These are phyloP conservation scores for Platanus orientalis DNA, from an alignment of 164 flowering plant species.

Conservation along the genomic window DNA sequence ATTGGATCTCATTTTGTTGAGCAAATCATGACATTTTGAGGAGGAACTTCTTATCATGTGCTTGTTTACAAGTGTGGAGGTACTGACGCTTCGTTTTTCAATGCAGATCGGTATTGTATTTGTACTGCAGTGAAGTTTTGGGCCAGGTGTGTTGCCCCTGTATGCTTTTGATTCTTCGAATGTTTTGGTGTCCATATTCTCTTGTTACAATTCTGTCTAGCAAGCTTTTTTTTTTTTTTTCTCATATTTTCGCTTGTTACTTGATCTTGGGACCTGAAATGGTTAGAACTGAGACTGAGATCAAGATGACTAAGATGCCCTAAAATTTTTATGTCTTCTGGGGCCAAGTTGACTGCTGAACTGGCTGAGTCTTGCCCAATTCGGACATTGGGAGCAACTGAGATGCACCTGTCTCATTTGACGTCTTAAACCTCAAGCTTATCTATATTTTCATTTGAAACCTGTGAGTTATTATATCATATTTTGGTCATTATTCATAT, in stretches of 20 bases:
- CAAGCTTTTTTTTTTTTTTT: too few species aligned
- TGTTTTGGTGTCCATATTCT: background rate
- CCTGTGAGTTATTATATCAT: background rate
- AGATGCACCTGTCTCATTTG: background rate
- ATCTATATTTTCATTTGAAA: background rate
- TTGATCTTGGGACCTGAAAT: background rate
- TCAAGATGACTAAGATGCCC: background rate
- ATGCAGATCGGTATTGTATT: constrained; percentile 67
- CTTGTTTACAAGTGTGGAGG: background rate
- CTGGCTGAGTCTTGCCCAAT: background rate
- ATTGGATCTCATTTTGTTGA: too few species aligned
- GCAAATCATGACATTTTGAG: too few species aligned
- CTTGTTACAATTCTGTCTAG: background rate
- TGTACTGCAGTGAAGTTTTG: constrained; percentile 66
- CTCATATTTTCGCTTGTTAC: background rate
- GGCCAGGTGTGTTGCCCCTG: constrained; percentile 58
- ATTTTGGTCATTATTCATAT: constrained; percentile 11
- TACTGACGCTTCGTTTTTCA: constrained; percentile 17
- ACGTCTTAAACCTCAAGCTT: background rate
- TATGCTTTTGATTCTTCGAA: constrained; percentile 2
- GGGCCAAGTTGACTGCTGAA: too few species aligned
- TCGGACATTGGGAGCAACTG: too few species aligned
- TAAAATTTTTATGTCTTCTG: background rate
- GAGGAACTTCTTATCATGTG: background rate
- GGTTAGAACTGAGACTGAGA: background rate